Conservation (phyloP, 768 basidiomycete genomes). For the Boletus rufocinnamomeus region DNA sequence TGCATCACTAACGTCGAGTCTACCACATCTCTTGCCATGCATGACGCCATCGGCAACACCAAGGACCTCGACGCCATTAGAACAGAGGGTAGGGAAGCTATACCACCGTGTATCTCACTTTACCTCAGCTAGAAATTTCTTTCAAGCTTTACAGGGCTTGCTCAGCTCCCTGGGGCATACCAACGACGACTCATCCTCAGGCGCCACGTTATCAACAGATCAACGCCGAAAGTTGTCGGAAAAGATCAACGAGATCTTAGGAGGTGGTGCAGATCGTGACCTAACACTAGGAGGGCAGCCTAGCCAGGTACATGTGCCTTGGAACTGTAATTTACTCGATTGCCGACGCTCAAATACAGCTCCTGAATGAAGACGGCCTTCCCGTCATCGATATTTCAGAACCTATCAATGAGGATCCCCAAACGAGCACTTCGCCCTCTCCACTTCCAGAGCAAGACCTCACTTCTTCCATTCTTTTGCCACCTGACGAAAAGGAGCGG, state of each 20-base stretch:
- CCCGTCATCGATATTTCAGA: constrained; percentile 81
- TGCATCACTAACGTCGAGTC: neutral
- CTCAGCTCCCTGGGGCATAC: constrained; percentile 38
- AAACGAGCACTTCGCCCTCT: constrained; percentile 17
- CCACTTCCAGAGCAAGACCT: constrained; percentile 45
- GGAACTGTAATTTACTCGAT: constrained; percentile 22
- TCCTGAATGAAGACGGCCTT: constrained; percentile 75
- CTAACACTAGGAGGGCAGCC: constrained; percentile 48
- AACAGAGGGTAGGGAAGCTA: constrained; percentile 39
- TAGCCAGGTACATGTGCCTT: constrained; percentile 57
- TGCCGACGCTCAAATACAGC: constrained; percentile 40
- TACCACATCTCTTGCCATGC: constrained; percentile 17
- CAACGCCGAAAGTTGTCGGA: constrained; percentile 57
- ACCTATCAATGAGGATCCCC: constrained; percentile 39
- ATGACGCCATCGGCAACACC: constrained; percentile 16
- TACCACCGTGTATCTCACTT: neutral
- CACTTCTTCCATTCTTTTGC: constrained; percentile 47
- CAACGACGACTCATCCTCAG: constrained; percentile 5
- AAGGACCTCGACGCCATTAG: constrained; percentile 35
- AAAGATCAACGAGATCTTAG: constrained; percentile 55
- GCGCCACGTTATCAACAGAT: constrained; percentile 43
- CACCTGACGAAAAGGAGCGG: constrained; percentile 49
- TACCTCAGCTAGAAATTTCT: constrained; percentile 11
- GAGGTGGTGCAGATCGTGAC: constrained; percentile 45
- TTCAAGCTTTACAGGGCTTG: constrained; percentile 42